Percentiles rank a stretch among this genome's conserved stretches.
Evolutionary conservation across 2,329 filamentous ascomycete species (phyloP).

Genomic region (Colletotrichum eleusines): DNA sequence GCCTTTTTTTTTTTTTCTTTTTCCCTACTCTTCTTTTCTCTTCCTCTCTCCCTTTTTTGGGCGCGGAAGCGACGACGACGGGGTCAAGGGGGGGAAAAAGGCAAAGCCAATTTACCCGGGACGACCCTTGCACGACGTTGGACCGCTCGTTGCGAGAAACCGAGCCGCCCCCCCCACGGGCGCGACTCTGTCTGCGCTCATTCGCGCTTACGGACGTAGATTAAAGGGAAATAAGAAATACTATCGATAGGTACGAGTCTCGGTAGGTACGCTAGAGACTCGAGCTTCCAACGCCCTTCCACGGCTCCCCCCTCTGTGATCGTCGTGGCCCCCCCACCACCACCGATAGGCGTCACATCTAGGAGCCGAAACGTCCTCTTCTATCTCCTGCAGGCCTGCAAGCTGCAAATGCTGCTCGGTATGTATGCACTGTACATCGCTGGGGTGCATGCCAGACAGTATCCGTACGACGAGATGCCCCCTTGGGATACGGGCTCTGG

Average conservation of each 20-base stretch:
- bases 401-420: not conserved
- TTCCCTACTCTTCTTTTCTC: no score
- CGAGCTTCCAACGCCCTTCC: not conserved
- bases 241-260: no score
- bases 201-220: not conserved
- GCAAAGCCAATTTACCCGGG: conserved; percentile 15
- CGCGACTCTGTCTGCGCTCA: no score
- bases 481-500: no score
- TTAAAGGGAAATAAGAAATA: not conserved
- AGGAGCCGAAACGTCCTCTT: not conserved
- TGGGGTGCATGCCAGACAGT: not conserved
- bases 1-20: no score
- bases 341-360: not conserved
- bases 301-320: not conserved
- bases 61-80: not conserved
- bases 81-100: not conserved
- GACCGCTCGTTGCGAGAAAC: not conserved
- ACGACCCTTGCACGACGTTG: conserved; percentile 21
- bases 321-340: conserved; percentile 11
- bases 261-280: no score
- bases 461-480: not conserved
- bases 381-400: not conserved
- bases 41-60: not conserved
- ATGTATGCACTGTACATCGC: not conserved
- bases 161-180: no score